Base-by-base conservation (phyloP, 306 rosid species). In the Dalbergia cochinchinensis region DNA sequence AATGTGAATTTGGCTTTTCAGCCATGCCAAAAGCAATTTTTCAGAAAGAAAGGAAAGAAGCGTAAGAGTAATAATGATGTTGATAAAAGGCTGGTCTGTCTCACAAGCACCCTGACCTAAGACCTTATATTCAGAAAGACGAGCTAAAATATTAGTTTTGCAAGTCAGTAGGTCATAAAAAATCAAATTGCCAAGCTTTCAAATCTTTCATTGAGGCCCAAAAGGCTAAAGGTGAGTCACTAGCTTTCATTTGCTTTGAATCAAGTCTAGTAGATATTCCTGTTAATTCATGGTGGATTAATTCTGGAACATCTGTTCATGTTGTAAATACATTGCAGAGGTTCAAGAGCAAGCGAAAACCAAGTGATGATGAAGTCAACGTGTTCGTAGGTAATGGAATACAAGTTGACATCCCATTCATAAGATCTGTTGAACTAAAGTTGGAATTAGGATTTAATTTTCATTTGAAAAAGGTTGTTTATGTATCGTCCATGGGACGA, bases 221-320 rank as follows among this genome's bases (percentile, higher is more conserved):
- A 0, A 64, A 35, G 8, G n/a, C 3, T 54, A 15, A 55, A 73
- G 8, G 39, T 72, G n/a, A 55, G 60, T 12, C 51, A 18, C 16
- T 12, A 4, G 57, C 67, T 73, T 73, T 73, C n/a, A 5, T 57
- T 73, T 73, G 4, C 6, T 58, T 8, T 57, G 22, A 58, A 42
- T 58, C 57, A 1, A 41, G 18, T 20, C 5, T 73, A 22, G 4
- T 58, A 57, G 5, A 41, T 39, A 54, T 73, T 58, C 22, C 19
- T 19, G 3, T 73, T 16, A 37, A 72, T 18, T 70, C 10, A 34
- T 54, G 64, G 50, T 71, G 34, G 65, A 57, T 73, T 37, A 42
- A 72, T 72, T 72, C 7, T 19, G 12, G 20, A 6, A 54, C 66
- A 53, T 71, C 18, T 42, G 8, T 42, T 42, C 47, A 42, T 42